Conservation (phyloP, 768 basidiomycete species). For the Lentinula detonsa region DNA sequence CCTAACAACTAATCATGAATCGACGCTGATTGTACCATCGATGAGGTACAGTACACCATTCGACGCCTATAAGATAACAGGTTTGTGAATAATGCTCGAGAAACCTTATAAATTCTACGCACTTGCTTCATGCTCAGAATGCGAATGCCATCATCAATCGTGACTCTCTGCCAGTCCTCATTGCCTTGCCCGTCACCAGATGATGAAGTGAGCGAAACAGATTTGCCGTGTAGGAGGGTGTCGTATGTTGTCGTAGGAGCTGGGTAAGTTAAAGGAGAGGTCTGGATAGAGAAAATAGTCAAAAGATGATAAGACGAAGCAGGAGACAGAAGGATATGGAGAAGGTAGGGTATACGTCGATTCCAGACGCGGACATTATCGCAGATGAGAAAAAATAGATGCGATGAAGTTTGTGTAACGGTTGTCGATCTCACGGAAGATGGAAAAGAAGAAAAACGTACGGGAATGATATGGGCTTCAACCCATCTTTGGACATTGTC, state of each 20-base stretch:
- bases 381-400: not conserved
- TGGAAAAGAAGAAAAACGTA: slow-evolving; percentile 25
- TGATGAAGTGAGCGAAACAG: slow-evolving; percentile 46
- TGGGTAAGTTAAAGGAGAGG: slow-evolving; percentile 26
- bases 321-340: not conserved
- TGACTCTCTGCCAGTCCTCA: slow-evolving; percentile 54
- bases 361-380: not conserved
- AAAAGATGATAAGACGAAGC: not conserved
- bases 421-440: not conserved
- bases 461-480: slow-evolving; percentile 78
- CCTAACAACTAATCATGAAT: not conserved
- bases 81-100: not conserved
- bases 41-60: slow-evolving; percentile 40
- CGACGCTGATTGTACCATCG: slow-evolving; percentile 26
- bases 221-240: slow-evolving; percentile 56
- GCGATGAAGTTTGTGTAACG: not conserved
- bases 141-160: slow-evolving; percentile 46
- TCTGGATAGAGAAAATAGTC: slow-evolving; percentile 28
- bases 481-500: slow-evolving; percentile 77
- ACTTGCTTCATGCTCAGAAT: slow-evolving; percentile 65
- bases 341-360: not conserved
- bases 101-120: slow-evolving; percentile 8
- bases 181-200: slow-evolving; percentile 25
- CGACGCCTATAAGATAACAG: slow-evolving; percentile 22
- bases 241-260: slow-evolving; percentile 39